Conservation (phyloP, 805 yeast genomes). For the Cyberlindnera xishuangbannaensis region DNA sequence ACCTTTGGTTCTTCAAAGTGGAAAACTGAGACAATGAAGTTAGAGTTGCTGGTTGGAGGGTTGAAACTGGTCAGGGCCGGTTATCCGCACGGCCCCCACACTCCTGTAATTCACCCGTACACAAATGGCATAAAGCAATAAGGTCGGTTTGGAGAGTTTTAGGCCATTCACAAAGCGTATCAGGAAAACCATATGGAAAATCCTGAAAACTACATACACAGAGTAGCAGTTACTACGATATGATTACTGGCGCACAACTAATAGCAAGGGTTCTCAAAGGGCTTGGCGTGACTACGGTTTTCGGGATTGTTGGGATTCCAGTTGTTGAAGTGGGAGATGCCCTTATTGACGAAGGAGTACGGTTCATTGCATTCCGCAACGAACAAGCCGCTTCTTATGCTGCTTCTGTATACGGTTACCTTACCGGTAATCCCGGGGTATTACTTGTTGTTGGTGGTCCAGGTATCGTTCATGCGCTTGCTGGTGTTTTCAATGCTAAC, state of each 20-base stretch:
- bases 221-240: no score
- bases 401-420: slow-evolving; percentile 63
- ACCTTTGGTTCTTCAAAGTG: no score
- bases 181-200: no score
- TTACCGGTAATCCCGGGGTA: slow-evolving; percentile 62
- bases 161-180: no score
- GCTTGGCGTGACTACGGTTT: slow-evolving; percentile 50
- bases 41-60: no score
- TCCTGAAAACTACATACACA: no score
- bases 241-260: slow-evolving; percentile 34
- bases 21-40: no score
- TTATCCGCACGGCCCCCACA: no score
- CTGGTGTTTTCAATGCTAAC: slow-evolving; percentile 60
- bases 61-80: no score
- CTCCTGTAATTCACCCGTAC: no score
- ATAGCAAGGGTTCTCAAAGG: slow-evolving; percentile 43
- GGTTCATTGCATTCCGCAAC: slow-evolving; percentile 57
- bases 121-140: no score
- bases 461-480: slow-evolving; percentile 60
- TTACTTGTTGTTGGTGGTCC: slow-evolving; percentile 73
- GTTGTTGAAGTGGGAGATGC: slow-evolving; percentile 67
- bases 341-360: slow-evolving; percentile 45
- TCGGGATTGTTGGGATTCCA: slow-evolving; percentile 75
- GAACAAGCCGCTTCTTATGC: slow-evolving; percentile 76
- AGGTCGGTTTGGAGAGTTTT: no score